Base-by-base conservation (phyloP, 768 basidiomycete genomes). In the Steccherinum ochraceum region DNA sequence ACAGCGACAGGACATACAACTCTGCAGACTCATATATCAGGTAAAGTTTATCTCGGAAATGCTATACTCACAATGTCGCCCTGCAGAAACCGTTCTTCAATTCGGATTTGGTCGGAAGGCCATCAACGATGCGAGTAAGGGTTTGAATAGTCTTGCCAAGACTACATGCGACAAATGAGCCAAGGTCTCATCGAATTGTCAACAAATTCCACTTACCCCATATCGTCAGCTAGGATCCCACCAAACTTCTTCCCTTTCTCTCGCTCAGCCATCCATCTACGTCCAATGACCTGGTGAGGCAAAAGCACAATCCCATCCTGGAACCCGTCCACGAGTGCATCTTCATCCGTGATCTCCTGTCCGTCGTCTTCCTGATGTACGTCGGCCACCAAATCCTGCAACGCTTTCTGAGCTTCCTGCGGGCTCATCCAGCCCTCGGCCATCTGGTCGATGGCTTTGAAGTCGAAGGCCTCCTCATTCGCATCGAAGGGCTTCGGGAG, bases 131-230 rank as follows among this genome's bases (percentile, higher is more conserved):
- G 1, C 92, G 80, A 0, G 86, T 78, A 12, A 98, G 71, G 0
- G 89, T 89, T 61, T 98, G 95, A 20, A 97, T 89, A 0, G 96
- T 99, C 70, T 93, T 92, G 1, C 89, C 89, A 1, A 90, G 74
- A 52, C 86, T 89, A 48, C 4, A 7, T n/a, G n/a, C n/a, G n/a
- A n/a, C n/a, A n/a, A n/a, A n/a, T n/a, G n/a, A n/a, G n/a, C n/a
- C n/a, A n/a, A n/a, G n/a, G n/a, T n/a, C n/a, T n/a, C n/a, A n/a
- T n/a, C n/a, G n/a, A n/a, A n/a, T n/a, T n/a, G n/a, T 24, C 41
- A 41, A 53, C 26, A 54, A 51, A 40, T 18, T 23, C n/a, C n/a
- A 19, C 74, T 45, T 58, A 86, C 87, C 87, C 89, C 86, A 90
- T 90, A 60, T 89, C 89, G 64, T 97, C 93, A 3, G 93, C 93